Evolutionary conservation across 78 protist genomes (phyloP).

Genomic region (Guillardia theta): DNA sequence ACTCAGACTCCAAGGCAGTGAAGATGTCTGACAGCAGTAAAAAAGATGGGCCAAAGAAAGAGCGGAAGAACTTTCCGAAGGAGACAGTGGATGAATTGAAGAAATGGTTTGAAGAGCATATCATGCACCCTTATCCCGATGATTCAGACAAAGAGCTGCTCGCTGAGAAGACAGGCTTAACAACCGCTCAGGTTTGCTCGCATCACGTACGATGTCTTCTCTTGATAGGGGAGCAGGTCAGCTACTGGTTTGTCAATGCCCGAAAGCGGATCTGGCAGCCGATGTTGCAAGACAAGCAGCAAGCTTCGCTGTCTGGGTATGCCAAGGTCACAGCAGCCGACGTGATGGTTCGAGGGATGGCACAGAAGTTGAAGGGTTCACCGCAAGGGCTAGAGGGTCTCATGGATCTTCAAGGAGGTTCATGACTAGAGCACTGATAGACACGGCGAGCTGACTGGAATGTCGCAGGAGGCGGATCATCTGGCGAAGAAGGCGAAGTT

Average conservation of each 20-base stretch:
- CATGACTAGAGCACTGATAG: background rate
- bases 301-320: background rate
- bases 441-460: background rate
- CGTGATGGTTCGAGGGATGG: background rate
- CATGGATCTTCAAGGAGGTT: background rate
- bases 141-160: background rate
- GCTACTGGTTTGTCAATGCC: conserved; percentile 33
- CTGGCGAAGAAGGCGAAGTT: background rate
- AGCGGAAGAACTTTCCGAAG: background rate
- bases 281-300: background rate
- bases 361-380: background rate
- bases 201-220: background rate
- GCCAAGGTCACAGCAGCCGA: background rate
- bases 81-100: background rate
- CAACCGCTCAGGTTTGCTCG: background rate
- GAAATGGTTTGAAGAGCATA: background rate
- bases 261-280: conserved; percentile 37
- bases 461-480: background rate
- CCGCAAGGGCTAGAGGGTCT: background rate
- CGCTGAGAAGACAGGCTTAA: background rate
- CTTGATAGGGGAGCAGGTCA: background rate
- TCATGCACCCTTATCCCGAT: conserved; percentile 22
- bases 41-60: background rate
- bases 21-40: background rate
- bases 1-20: background rate